Evolutionary conservation across 179 eudicot species (phyloP).

Genomic region (Corrigiola litoralis): DNA sequence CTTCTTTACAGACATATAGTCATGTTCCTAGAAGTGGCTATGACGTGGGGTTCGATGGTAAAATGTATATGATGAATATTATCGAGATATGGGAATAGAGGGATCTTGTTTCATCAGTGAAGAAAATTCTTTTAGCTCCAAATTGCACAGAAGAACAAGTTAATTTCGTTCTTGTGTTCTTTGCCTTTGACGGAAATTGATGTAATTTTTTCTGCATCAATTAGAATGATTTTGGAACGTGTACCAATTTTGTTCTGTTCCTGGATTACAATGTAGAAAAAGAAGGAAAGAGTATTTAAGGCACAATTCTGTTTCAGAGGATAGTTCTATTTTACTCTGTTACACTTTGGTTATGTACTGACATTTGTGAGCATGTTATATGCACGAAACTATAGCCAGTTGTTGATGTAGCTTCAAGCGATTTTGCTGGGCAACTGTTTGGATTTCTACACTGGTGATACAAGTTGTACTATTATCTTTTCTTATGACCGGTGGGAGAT

Average conservation of each 20-base stretch:
- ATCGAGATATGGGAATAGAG: conserved; percentile 2
- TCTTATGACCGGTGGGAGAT: no score
- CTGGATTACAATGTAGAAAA: no score
- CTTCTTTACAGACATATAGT: background rate
- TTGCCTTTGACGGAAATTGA: background rate
- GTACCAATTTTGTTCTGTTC: background rate
- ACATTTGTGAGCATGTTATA: no score
- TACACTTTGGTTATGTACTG: no score
- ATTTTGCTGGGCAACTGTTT: no score
- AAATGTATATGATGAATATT: conserved; percentile 8
- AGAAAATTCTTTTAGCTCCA: background rate
- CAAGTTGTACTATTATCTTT: no score
- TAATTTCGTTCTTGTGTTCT: background rate
- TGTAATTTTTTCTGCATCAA: background rate
- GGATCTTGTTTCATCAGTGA: background rate
- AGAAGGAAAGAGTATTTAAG: no score
- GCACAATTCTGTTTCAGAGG: no score
- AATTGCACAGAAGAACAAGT: background rate
- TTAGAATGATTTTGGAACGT: background rate
- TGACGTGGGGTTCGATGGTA: background rate
- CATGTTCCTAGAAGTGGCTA: background rate
- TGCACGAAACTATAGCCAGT: no score
- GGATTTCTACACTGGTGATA: no score
- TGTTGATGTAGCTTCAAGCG: no score
- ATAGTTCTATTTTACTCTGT: no score